Base-by-base conservation (phyloP, 176 grass and related monocot species). In the Pharus latifolius region DNA sequence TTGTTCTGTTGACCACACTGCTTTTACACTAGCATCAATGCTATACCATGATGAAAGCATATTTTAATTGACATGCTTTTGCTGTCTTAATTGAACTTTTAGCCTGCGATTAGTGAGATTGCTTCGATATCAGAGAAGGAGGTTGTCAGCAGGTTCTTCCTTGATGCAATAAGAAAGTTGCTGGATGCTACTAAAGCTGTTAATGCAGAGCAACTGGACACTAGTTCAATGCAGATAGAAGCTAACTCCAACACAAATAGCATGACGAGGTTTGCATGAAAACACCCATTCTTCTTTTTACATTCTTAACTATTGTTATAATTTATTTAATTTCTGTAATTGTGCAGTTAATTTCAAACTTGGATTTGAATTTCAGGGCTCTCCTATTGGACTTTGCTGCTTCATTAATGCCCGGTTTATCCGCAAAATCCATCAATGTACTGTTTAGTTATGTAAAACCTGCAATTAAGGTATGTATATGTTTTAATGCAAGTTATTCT, bases 381-480 rank as follows among this genome's bases (percentile, higher is more conserved):
- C 65, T 90, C 19, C 72, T 98, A 49, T 83, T 98, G 49, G 89
- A 93, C 24, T 98, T 93, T 29, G 78, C 89, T 63, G 78, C 82
- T 85, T 85, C 89, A 82, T 80, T 98, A 75, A 78, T 93, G 68
- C 87, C 94, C 68, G 89, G 94, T 74, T 71, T 98, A 33, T 56
- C 76, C 81, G 38, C 32, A 54, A 80, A 90, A 69, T 83, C 86
- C 27, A 83, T 93, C 72, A 76, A 85, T 75, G 79, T 92, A 35
- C 73, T 98, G 45, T 88, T 93, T 62, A 83, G 56, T 66, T 88
- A 85, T 83, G 86, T 98, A 61, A 93, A 98, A 63, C 94, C 94
- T 74, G 78, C 89, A 78, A 81, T 98, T 48, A 85, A 93, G 94
- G 89, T 98, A 62, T 37, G 33, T 56, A 34, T 72, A 60, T 75